Conservation (phyloP, 2,329 filamentous ascomycete species). For the Monosporascus sp. region DNA sequence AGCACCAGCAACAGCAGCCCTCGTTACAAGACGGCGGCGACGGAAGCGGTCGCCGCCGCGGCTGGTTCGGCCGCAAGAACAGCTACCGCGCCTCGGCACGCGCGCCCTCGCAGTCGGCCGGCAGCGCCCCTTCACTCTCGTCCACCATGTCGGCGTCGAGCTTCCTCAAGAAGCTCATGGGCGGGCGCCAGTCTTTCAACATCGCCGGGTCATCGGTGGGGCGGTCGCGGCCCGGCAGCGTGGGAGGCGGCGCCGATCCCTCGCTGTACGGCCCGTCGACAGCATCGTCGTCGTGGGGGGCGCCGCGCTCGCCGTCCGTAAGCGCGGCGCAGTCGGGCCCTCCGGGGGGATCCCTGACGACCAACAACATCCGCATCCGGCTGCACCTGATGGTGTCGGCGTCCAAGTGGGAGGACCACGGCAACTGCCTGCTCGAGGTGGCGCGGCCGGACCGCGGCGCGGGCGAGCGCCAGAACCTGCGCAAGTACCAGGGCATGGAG, state of each 20-base stretch:
- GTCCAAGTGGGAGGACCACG: constrained; percentile 87
- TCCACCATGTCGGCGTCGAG: constrained; percentile 63
- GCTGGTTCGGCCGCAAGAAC: constrained; percentile 60
- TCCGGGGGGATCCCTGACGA: constrained; percentile 51
- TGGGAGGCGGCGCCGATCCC: constrained; percentile 39
- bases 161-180: constrained; percentile 74
- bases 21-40: constrained; percentile 42
- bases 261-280: constrained; percentile 55
- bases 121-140: constrained; percentile 54
- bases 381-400: constrained; percentile 74
- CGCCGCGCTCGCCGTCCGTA: constrained; percentile 54
- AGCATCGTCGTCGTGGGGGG: constrained; percentile 47
- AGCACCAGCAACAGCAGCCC: constrained; percentile 33
- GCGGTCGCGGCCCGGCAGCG: constrained; percentile 46
- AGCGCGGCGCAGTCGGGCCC: constrained; percentile 46
- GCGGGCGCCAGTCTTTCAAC: constrained; percentile 69
- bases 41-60: constrained; percentile 41
- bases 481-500: constrained; percentile 63
- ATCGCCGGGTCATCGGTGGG: constrained; percentile 74
- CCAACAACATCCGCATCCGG: constrained; percentile 78
- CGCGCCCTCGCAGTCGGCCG: constrained; percentile 64
- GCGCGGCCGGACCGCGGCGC: constrained; percentile 58
- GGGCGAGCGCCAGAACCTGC: constrained; percentile 53
- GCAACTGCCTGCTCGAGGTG: constrained; percentile 78
- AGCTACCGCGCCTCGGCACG: constrained; percentile 59